Evolutionary conservation across 2,329 filamentous ascomycete species (phyloP).

Genomic region (Rhinocladiella similis): DNA sequence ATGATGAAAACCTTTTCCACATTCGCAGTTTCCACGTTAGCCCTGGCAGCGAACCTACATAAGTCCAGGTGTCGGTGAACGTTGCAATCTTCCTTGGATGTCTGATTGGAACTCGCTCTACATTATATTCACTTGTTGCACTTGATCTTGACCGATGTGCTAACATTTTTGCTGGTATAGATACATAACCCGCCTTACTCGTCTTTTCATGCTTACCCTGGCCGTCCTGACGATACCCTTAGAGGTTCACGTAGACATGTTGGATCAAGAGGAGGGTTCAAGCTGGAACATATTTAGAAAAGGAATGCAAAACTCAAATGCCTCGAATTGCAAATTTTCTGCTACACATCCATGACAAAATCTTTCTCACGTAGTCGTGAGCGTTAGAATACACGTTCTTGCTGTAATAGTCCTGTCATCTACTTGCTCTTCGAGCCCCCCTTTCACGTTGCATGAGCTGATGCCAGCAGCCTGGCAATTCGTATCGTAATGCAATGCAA

Average conservation of each 20-base stretch:
- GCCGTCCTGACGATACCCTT: too few species aligned
- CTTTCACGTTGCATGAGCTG: too few species aligned
- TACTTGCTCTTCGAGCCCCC: too few species aligned
- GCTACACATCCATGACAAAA: background rate
- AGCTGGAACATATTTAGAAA: too few species aligned
- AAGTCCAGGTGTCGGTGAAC: conserved; percentile 49
- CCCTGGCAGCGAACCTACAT: conserved; percentile 50
- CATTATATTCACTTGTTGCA: background rate
- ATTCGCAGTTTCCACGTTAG: conserved; percentile 66
- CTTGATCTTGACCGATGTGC: background rate
- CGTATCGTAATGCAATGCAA: too few species aligned
- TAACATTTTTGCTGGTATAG: background rate
- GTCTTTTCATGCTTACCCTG: background rate
- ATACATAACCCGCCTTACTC: background rate
- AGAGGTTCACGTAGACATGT: too few species aligned
- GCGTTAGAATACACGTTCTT: too few species aligned
- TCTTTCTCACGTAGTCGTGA: too few species aligned
- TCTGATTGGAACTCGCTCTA: conserved; percentile 41
- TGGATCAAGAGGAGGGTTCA: too few species aligned
- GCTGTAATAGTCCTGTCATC: too few species aligned
- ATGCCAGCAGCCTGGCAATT: too few species aligned
- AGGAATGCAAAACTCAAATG: too few species aligned
- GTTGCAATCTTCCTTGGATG: conserved; percentile 54
- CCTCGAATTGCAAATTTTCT: background rate
- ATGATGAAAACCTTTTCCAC: conserved; percentile 57